phyloP scores from a whole-genome alignment of 2,329 filamentous ascomycete genomes.

The Diaporthe vaccinii region DNA sequence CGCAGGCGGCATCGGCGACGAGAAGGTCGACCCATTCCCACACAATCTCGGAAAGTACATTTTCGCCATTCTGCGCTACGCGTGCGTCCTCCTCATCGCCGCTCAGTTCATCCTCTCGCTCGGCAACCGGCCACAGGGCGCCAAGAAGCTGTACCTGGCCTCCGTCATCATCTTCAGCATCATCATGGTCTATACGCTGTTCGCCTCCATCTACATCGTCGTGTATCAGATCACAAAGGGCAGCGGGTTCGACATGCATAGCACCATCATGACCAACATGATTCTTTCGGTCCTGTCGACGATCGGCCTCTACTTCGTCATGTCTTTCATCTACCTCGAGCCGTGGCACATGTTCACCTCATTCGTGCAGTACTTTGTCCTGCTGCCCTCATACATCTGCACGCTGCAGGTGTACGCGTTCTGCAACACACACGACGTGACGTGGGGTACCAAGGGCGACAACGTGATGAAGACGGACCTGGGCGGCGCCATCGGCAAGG shows the following conservation, averaged over 20 bases:
- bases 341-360: slow-evolving; percentile 99
- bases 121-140: slow-evolving; percentile 95
- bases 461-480: slow-evolving; percentile 95
- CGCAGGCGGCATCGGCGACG: slow-evolving; percentile 87
- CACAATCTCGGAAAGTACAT: slow-evolving; percentile 87
- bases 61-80: slow-evolving; percentile 88
- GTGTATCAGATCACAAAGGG: slow-evolving; percentile 79
- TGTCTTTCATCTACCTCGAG: slow-evolving; percentile 96
- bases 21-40: slow-evolving; percentile 88
- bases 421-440: slow-evolving; percentile 99
- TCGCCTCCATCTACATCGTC: slow-evolving; percentile 90
- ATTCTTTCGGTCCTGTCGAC: slow-evolving; percentile 92
- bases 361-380: slow-evolving; percentile 89
- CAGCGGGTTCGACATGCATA: slow-evolving; percentile 72
- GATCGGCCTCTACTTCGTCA: slow-evolving; percentile 93
- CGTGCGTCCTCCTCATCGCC: slow-evolving; percentile 87
- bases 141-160: slow-evolving; percentile 88
- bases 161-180: slow-evolving; percentile 92
- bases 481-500: slow-evolving; percentile 84
- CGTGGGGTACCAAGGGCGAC: slow-evolving; percentile 99
- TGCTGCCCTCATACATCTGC: slow-evolving; percentile 95
- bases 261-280: slow-evolving; percentile 95
- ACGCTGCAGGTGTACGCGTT: slow-evolving; percentile 98
- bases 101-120: slow-evolving; percentile 97
- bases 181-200: slow-evolving; percentile 97